These are phyloP conservation scores for Ambrosia trifida DNA, from an alignment of 129 eudicot genomes.

Conservation along the genomic window DNA sequence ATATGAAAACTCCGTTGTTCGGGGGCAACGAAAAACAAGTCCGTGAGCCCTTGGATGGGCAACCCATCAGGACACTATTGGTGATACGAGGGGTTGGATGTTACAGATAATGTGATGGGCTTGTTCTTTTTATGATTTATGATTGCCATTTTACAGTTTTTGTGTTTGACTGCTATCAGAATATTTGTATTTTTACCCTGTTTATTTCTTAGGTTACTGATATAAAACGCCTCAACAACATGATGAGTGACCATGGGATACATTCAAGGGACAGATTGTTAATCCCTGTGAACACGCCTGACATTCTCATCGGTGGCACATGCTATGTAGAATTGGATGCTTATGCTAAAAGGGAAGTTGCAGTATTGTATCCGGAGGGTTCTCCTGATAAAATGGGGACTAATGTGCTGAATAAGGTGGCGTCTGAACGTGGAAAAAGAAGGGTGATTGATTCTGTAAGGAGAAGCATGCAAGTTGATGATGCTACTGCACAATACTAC, in stretches of 20 bases:
- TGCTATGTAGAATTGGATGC: constrained; percentile 92
- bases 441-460: constrained; percentile 71
- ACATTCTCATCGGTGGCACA: constrained; percentile 55
- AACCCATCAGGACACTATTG: no score
- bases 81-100: no score
- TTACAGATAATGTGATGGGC: neutral
- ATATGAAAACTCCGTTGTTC: no score
- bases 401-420: constrained; percentile 32
- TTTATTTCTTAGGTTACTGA: constrained; percentile 59
- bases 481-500: constrained; percentile 90
- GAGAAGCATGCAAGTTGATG: constrained; percentile 98
- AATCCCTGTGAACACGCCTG: constrained; percentile 72
- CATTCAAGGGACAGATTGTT: constrained; percentile 88
- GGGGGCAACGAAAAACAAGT: no score
- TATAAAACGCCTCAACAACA: constrained; percentile 91
- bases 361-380: constrained; percentile 89
- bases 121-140: neutral
- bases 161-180: neutral
- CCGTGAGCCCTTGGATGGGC: no score
- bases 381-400: constrained; percentile 49
- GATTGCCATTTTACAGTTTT: neutral
- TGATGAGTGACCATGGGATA: constrained; percentile 99
- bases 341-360: constrained; percentile 97
- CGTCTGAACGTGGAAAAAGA: constrained; percentile 63
- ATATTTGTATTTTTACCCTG: neutral